A percentile compares a stretch with the other conserved stretches of the same genome.
Conservation (phyloP, 2,329 filamentous ascomycete genomes). For the Botrytis hyacinthi region DNA sequence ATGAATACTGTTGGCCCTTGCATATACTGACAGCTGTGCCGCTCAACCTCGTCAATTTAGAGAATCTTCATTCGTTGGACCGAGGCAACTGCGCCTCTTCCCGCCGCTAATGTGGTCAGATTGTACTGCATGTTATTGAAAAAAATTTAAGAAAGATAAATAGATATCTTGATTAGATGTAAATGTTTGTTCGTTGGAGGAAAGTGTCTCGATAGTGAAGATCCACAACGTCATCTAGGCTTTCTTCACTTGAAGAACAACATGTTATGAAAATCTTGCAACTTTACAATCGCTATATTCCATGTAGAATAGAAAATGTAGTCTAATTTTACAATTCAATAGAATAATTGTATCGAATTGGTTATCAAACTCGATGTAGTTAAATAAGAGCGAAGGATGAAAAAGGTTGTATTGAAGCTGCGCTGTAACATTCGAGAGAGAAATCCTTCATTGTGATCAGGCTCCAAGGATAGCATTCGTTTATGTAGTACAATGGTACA, state of each 20-base stretch:
- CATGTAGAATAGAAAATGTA: not conserved
- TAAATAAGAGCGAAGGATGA: not conserved
- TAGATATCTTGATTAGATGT: not conserved
- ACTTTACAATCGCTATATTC: not conserved
- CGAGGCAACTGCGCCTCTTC: slow-evolving; percentile 20
- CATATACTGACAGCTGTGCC: slow-evolving; percentile 19
- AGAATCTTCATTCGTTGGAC: slow-evolving; percentile 11
- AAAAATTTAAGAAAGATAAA: slow-evolving; percentile 8
- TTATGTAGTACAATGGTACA: not conserved
- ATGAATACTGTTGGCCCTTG: slow-evolving; percentile 17
- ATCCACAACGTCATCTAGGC: not conserved
- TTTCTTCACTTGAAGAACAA: slow-evolving; percentile 1
- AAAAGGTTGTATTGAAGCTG: slow-evolving; percentile 8
- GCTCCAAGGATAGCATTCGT: not conserved
- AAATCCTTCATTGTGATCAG: not conserved
- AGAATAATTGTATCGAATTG: not conserved
- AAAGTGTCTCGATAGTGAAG: not conserved
- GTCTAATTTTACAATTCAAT: not conserved
- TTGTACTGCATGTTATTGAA: slow-evolving; percentile 9
- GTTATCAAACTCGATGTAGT: not conserved
- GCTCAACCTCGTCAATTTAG: slow-evolving; percentile 11
- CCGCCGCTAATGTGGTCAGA: slow-evolving; percentile 14
- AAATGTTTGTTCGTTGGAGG: not conserved
- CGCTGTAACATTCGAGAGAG: not conserved
- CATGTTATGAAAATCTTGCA: not conserved